Percentiles rank a stretch among this genome's conserved stretches.
These are phyloP conservation scores for Xylaria sp. DNA, from an alignment of 2,329 filamentous ascomycete species.

Conservation along the genomic window DNA sequence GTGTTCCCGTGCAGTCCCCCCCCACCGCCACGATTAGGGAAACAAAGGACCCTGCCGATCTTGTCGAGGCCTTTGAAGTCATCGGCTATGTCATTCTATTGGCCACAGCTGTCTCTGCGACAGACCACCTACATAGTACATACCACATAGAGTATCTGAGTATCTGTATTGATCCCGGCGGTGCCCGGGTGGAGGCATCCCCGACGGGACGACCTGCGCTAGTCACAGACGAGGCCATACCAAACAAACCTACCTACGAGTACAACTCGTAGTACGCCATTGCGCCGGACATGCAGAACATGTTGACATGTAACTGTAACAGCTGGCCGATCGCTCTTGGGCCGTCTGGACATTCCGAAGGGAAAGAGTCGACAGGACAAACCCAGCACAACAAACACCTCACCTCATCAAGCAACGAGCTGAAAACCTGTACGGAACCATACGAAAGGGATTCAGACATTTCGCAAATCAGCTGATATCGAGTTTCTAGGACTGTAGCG, in stretches of 20 bases:
- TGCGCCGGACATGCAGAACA: too few relatives aligned
- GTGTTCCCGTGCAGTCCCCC: conserved; percentile 6
- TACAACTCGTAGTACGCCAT: background rate
- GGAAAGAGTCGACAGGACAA: background rate
- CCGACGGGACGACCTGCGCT: conserved; percentile 10
- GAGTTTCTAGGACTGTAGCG: too few relatives aligned
- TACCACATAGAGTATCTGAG: background rate
- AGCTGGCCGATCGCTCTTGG: conserved; percentile 2
- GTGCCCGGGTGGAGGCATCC: conserved; percentile 12
- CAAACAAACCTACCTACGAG: background rate
- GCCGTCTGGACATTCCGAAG: background rate
- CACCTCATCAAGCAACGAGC: background rate
- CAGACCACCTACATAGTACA: background rate
- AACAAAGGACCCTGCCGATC: conserved; percentile 43
- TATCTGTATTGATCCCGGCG: too few relatives aligned
- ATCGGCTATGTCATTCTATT: conserved; percentile 38
- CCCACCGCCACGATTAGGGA: conserved; percentile 18
- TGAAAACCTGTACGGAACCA: background rate
- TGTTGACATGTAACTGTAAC: conserved; percentile 11
- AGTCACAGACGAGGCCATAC: background rate
- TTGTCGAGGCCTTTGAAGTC: conserved; percentile 33
- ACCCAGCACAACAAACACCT: background rate
- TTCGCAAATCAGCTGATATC: too few relatives aligned
- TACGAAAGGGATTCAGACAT: too few relatives aligned
- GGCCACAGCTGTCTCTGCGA: conserved; percentile 17